Evolutionary conservation across 2,329 filamentous ascomycete genomes (phyloP), one percentile per base, ranked within the genome.

Genomic region (Arthrobotrys megalospora): DNA sequence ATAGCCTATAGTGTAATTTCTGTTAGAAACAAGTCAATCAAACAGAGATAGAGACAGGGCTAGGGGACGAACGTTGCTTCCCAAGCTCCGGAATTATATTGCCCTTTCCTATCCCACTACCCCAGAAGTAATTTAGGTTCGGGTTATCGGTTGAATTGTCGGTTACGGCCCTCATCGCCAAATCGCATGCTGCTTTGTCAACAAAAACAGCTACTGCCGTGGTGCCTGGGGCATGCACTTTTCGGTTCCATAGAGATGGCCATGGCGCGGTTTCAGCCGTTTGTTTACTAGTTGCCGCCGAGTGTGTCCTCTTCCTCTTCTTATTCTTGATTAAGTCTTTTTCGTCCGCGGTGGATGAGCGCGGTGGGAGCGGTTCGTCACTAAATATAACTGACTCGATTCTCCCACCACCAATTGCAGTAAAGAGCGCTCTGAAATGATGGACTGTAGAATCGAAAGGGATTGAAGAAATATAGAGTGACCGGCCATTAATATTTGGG

Each of bases 401-500:
- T 55, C 92, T 88, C 1, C 92, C 92, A 0, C 91, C 90, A 7
- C 93, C 92, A 0, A 97, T 88, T 14, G 96, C 88, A 0, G 88
- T 86, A 81, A 98, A 96, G 0, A 98, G 86, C 48, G 90, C 87
- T 52, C 93, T 90, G 48, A 98, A 87, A 82, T 94, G 92, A 0
- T 87, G 84, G 71, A 93, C 91, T 3, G 93, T 96, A 76, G 93
- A 91, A 83, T 97, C 94, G 80, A 91, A 87, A 6, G 96, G 96
- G 0, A 96, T 86, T 82, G 99, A 98, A 80, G 94, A 92, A n/a
- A 97, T 83, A 85, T 97, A 99, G 16, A 99, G 88, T 79, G 92
- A 94, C 81, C 94, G 91, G 14, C 89, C 86, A 81, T 95, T 92
- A 84, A 87, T 6, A 91, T 92, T 12, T 92, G 90, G 47, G 92